Evolutionary conservation across 495 filamentous ascomycete species (phyloP).

Genomic region (Penicillium taxi): DNA sequence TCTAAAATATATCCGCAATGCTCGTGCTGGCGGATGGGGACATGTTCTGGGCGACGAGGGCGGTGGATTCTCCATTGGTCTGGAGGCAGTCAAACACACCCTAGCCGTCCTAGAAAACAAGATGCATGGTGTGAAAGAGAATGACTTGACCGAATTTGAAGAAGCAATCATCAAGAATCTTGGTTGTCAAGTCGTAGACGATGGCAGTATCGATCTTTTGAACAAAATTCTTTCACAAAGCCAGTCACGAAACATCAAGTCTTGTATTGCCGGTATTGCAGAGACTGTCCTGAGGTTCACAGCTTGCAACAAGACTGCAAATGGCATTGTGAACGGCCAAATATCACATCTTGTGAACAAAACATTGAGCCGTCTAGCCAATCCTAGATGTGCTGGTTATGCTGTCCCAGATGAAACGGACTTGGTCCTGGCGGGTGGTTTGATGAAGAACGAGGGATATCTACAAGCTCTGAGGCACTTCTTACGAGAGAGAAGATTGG

Average conservation of each 20-base stretch:
- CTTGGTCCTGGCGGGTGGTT: slow-evolving; percentile 20
- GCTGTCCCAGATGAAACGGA: slow-evolving; percentile 8
- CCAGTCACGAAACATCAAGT: slow-evolving; percentile 9
- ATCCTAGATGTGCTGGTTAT: slow-evolving; percentile 12
- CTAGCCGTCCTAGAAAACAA: slow-evolving; percentile 17
- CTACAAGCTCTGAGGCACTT: slow-evolving; percentile 4
- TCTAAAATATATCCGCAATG: slow-evolving; percentile 13
- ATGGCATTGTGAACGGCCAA: slow-evolving; percentile 13
- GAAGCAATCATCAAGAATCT: slow-evolving; percentile 11
- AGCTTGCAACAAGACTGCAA: slow-evolving; percentile 7
- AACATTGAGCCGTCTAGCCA: slow-evolving; percentile 14
- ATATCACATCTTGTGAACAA: slow-evolving; percentile 12
- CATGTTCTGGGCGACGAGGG: slow-evolving; percentile 33
- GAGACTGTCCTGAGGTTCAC: slow-evolving; percentile 13
- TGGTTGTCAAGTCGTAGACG: not conserved
- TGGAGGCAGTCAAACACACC: slow-evolving; percentile 22
- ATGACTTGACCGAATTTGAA: slow-evolving; percentile 7
- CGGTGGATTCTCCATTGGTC: slow-evolving; percentile 29
- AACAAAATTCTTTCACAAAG: slow-evolving; percentile 12
- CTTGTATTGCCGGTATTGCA: slow-evolving; percentile 18
- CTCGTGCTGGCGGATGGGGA: slow-evolving; percentile 32
- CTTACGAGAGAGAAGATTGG: slow-evolving; percentile 3
- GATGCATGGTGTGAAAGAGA: slow-evolving; percentile 4
- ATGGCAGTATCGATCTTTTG: slow-evolving; percentile 13
- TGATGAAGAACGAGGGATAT: slow-evolving; percentile 19